A percentile compares a stretch with the other conserved stretches of the same genome.
phyloP scores from a whole-genome alignment of 345 rosid genomes.

The Corymbia maculata region DNA sequence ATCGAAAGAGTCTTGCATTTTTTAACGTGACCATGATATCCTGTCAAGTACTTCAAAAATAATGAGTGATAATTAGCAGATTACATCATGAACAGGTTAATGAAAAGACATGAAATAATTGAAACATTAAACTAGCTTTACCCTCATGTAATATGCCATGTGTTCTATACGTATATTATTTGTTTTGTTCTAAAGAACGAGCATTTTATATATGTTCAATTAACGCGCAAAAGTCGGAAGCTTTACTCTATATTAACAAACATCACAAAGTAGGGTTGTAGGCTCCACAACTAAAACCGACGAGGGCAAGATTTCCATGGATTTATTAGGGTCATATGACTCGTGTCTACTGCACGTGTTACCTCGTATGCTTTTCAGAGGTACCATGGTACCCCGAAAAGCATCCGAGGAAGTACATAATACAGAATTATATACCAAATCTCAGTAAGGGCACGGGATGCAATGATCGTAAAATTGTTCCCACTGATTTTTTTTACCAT shows the following conservation, averaged over 20 bases:
- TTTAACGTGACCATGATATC: neutral
- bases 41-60: neutral
- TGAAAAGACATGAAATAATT: neutral
- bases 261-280: neutral
- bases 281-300: neutral
- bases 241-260: neutral
- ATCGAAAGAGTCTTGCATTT: neutral
- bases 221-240: neutral
- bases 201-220: neutral
- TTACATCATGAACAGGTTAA: neutral
- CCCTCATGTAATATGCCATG: neutral
- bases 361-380: too few relatives aligned
- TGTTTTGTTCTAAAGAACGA: neutral
- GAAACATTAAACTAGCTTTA: neutral
- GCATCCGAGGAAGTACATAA: too few relatives aligned
- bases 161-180: neutral
- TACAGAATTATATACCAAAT: neutral
- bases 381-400: too few relatives aligned
- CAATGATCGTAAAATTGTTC: neutral
- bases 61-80: neutral
- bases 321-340: too few relatives aligned
- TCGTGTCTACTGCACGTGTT: too few relatives aligned
- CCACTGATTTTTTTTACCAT: too few relatives aligned
- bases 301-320: too few relatives aligned
- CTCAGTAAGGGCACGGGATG: neutral